A percentile compares a stretch with the other conserved stretches of the same genome.
phyloP scores from a whole-genome alignment of 257 asterid genomes.

The Petunia axillaris region DNA sequence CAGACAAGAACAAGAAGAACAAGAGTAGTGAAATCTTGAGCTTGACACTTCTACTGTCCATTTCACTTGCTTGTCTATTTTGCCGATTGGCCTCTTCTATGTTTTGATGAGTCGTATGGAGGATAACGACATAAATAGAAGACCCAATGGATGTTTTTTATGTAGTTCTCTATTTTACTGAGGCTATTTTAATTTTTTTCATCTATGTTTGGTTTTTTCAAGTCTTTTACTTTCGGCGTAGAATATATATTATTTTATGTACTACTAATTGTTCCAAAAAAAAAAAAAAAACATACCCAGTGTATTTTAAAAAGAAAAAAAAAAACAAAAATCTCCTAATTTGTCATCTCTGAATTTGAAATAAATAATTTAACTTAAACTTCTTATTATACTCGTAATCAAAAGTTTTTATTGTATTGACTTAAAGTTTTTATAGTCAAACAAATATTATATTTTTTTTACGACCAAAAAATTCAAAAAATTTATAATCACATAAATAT shows the following conservation, averaged over 20 bases:
- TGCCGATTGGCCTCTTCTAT: slow-evolving; percentile 8
- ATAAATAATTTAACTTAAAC: no score
- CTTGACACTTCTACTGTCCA: slow-evolving; percentile 53
- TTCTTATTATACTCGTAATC: no score
- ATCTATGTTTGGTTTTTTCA: slow-evolving; percentile 8
- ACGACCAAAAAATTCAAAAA: no score
- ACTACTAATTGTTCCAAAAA: no score
- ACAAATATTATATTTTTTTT: no score
- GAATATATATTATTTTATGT: not conserved
- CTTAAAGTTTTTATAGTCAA: no score
- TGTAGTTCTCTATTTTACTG: not conserved
- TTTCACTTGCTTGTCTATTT: slow-evolving; percentile 33
- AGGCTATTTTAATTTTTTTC: slow-evolving; percentile 28
- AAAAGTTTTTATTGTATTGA: no score
- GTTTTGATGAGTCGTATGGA: slow-evolving; percentile 30
- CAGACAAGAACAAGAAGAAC: slow-evolving; percentile 50
- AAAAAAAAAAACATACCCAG: no score
- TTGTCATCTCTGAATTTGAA: no score
- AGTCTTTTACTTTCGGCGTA: slow-evolving; percentile 9
- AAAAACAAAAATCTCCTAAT: no score
- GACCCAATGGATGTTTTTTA: not conserved
- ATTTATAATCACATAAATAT: no score
- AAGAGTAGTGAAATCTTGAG: slow-evolving; percentile 34
- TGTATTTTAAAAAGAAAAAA: no score
- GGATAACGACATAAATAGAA: slow-evolving; percentile 50